Evolutionary conservation across 78 protist species (phyloP).

Genomic region (Polysphondylium violaceum): DNA sequence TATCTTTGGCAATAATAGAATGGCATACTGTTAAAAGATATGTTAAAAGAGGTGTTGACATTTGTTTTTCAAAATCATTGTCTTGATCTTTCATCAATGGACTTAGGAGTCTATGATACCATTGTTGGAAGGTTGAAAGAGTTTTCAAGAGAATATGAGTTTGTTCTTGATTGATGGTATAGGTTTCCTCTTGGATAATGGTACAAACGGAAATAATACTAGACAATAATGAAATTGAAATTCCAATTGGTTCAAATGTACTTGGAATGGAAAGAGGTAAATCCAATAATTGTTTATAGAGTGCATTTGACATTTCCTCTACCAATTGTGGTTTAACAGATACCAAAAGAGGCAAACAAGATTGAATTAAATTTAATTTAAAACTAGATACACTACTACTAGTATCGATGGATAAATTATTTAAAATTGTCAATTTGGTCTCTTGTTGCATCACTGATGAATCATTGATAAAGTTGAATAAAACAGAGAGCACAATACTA

Average conservation of each 20-base stretch:
- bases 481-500: too few relatives aligned
- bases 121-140: slow-evolving; percentile 48
- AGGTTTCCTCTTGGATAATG: background rate
- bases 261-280: slow-evolving; percentile 26
- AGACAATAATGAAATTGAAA: slow-evolving; percentile 34
- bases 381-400: too few relatives aligned
- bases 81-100: slow-evolving; percentile 38
- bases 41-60: slow-evolving; percentile 3
- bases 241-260: background rate
- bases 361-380: slow-evolving; percentile 32
- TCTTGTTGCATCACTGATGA: too few relatives aligned
- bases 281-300: background rate
- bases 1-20: background rate
- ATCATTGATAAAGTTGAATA: too few relatives aligned
- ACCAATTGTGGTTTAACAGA: background rate
- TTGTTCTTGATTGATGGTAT: background rate
- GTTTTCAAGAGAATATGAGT: background rate
- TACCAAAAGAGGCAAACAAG: background rate
- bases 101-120: slow-evolving; percentile 16
- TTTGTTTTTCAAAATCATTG: background rate
- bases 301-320: background rate
- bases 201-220: background rate
- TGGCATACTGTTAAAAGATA: slow-evolving; percentile 5
- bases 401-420: too few relatives aligned
- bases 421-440: too few relatives aligned